These are phyloP conservation scores for Leptographium radiaticola DNA, from an alignment of 2,329 filamentous ascomycete genomes.

Conservation along the genomic window DNA sequence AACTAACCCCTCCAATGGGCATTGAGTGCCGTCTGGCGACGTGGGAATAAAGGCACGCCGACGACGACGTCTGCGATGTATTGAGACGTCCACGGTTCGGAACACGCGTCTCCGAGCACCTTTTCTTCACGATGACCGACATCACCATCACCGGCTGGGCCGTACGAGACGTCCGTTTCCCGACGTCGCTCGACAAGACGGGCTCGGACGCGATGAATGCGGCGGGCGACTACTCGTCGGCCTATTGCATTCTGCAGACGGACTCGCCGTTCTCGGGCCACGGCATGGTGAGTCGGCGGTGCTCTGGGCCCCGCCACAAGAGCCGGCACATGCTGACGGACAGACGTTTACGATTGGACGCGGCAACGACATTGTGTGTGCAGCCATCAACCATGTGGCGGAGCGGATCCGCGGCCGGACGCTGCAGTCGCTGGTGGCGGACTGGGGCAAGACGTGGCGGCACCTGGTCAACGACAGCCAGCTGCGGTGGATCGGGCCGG, in stretches of 20 bases:
- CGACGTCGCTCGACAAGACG: constrained; percentile 92
- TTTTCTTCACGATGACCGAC: constrained; percentile 28
- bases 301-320: not conserved
- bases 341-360: constrained; percentile 73
- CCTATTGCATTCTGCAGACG: constrained; percentile 86
- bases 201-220: constrained; percentile 96
- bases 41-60: no score
- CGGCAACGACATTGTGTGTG: constrained; percentile 85
- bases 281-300: constrained; percentile 48
- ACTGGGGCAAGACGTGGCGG: constrained; percentile 85
- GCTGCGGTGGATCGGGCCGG: constrained; percentile 84
- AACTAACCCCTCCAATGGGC: no score
- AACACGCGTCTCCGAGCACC: not conserved
- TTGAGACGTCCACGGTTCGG: no score
- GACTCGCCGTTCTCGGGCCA: constrained; percentile 60
- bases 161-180: constrained; percentile 64
- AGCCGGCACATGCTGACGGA: not conserved
- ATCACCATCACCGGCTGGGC: constrained; percentile 61
- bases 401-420: constrained; percentile 64
- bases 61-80: not conserved
- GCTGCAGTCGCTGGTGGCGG: constrained; percentile 59
- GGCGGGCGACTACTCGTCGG: constrained; percentile 80
- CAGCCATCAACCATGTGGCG: constrained; percentile 66
- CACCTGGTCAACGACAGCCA: constrained; percentile 86
- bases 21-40: no score